phyloP scores from a whole-genome alignment of 768 basidiomycete genomes.

The Pulveroboletus ravenelii region DNA sequence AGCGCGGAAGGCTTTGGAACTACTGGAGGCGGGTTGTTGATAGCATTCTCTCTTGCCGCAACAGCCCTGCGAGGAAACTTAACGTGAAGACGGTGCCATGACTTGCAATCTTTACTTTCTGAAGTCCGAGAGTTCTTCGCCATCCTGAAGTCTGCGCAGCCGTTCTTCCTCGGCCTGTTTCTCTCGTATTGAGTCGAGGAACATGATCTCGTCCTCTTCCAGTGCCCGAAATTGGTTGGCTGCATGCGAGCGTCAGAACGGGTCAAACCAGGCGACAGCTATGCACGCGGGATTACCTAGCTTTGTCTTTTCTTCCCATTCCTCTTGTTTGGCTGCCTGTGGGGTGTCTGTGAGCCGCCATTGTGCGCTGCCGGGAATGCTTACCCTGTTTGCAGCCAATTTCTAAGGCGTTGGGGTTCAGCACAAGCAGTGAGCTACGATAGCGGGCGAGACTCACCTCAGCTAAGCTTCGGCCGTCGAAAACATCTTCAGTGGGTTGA shows the following conservation, averaged over 20 bases:
- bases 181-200: conserved; percentile 78
- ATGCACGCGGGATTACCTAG: conserved; percentile 38
- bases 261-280: conserved; percentile 4
- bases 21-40: conserved; percentile 37
- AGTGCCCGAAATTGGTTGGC: conserved; percentile 87
- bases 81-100: conserved; percentile 1
- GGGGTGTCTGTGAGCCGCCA: conserved; percentile 8
- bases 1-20: conserved; percentile 28
- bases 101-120: conserved; percentile 52
- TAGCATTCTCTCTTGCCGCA: conserved; percentile 58
- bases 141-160: conserved; percentile 67
- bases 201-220: conserved; percentile 88
- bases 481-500: conserved; percentile 67
- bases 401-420: conserved; percentile 44
- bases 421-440: conserved; percentile 5
- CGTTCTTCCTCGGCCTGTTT: conserved; percentile 73
- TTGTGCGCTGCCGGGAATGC: conserved; percentile 14
- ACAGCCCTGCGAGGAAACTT: conserved; percentile 47
- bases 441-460: conserved; percentile 56
- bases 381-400: conserved; percentile 84
- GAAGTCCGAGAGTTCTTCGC: conserved; percentile 74
- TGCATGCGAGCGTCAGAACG: conserved; percentile 25
- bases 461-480: conserved; percentile 82
- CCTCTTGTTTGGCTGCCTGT: conserved; percentile 85
- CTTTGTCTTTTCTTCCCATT: conserved; percentile 90